Evolutionary conservation across 2,329 filamentous ascomycete species (phyloP), one percentile per base, ranked within the genome.

Genomic region (Mariannaea elegans): DNA sequence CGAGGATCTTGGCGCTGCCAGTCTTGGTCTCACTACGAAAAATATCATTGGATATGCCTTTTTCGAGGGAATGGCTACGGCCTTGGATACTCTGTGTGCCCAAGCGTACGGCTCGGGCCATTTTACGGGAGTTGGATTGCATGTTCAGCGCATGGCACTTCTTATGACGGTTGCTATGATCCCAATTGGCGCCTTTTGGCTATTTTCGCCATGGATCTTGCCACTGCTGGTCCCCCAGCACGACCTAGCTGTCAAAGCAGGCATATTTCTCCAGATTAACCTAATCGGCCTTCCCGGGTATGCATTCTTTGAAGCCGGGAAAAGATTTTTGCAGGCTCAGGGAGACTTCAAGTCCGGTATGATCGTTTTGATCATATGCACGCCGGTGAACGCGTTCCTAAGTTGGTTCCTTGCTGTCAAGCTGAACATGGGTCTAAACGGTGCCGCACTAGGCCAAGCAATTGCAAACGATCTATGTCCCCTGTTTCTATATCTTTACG

Each of bases 281-380:
- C 72, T 85, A 1, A 69, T 83, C 7, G 81, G 83, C 0, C 72
- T 83, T 1, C 83, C 83, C 2, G 83, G 82, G 3, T 86, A 84
- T 56, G 82, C 81, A 2, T 77, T 77, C 6, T 86, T 86, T 32
- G 83, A 86, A 62, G 81, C 81, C 0, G 74, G 81, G 1, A 86
- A 85, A 66, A 75, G 83, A 0, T 85, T 84, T 61, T 75, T 84
- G 4, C 83, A 85, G 67, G 81, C 83, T 0, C 83, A 86, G 61
- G 83, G 83, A 2, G 75, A 83, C 32, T 85, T 84, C 71, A 79
- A 79, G 32, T 80, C 78, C 1, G 80, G 78, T 16, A 76, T 84
- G 65, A 73, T 77, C 12, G 76, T 83, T 16, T 73, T 85, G 12
- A 52, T 83, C 3, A 65, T 84, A 21, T 80, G 80, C 39, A 78